Base-by-base conservation (phyloP, 768 basidiomycete genomes). In the Psilocybe cubensis region DNA sequence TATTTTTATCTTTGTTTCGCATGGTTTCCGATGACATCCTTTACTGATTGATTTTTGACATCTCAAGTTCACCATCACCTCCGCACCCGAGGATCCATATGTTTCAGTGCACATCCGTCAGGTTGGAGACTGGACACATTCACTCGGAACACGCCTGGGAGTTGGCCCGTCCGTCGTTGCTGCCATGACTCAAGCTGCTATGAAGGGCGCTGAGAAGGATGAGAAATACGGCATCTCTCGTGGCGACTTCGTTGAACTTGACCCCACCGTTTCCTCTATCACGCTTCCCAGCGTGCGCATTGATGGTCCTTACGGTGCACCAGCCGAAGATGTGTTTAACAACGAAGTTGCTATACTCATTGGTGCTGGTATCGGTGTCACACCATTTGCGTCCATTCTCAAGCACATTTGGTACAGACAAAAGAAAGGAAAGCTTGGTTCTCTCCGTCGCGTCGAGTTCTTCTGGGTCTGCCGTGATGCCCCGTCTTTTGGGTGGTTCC, bases 401-500 rank as follows among this genome's bases (percentile, higher is more conserved):
- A 96, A 95, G 76, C 91, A 97, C 69, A 92, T 98, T 59, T 96
- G 94, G 94, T 96, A 96, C 76, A 85, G 86, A 64, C 94, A 96
- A 72, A 87, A 85, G 75, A 82, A 80, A 55, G 88, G 89, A 40
- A 81, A 84, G 57, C 76, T 96, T 31, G 91, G 92, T 28, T 83
- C 87, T 27, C 85, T 98, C 55, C 87, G 89, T 51, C 85, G 91
- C 41, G 96, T 97, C 56, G 93, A 96, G 65, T 96, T 96, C 74
- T 92, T 96, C 77, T 96, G 94, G 95, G 83, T 93, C 61, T 92
- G 89, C 70, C 88, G 92, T 69, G 92, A 95, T 63, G 86, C 91
- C n/a, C 92, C 92, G n/a, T 92, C 91, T n/a, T 94, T 97, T 66
- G 94, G 93, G 65, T 97, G 95, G 95, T 96, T 98, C 84, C 92